A percentile compares a stretch with the other conserved stretches of the same genome.
Evolutionary conservation across 768 basidiomycete species (phyloP).

Genomic region (Exidia glandulosa): DNA sequence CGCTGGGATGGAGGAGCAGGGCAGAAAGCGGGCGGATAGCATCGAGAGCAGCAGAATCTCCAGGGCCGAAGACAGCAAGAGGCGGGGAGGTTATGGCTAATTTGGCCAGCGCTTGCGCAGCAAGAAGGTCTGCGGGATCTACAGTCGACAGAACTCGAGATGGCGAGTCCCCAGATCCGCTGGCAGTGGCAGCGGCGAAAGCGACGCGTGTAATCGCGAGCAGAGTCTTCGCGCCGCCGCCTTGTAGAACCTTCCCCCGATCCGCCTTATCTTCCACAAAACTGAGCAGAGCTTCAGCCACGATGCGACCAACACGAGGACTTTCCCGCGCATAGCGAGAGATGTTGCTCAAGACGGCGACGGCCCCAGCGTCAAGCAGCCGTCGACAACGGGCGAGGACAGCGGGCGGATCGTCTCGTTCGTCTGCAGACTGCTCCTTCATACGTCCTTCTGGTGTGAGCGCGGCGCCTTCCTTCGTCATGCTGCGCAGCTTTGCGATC

Average conservation of each 20-base stretch:
- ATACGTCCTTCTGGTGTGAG: background rate
- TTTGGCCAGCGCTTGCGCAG: conserved; percentile 86
- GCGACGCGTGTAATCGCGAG: conserved; percentile 43
- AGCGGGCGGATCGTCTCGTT: conserved; percentile 52
- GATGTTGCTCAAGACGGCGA: conserved; percentile 49
- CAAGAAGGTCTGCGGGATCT: conserved; percentile 38
- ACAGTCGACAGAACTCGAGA: conserved; percentile 20
- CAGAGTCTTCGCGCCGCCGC: conserved; percentile 65
- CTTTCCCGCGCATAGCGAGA: conserved; percentile 50
- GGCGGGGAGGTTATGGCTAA: conserved; percentile 89
- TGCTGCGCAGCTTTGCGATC: conserved; percentile 63
- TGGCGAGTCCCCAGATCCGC: conserved; percentile 15
- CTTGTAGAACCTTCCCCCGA: conserved; percentile 63
- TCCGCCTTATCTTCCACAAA: conserved; percentile 70
- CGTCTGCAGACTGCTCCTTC: conserved; percentile 10
- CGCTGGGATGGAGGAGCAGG: conserved; percentile 56
- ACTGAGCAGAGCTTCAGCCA: conserved; percentile 54
- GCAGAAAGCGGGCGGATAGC: conserved; percentile 72
- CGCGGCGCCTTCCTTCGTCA: conserved; percentile 33
- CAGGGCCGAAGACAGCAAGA: conserved; percentile 80
- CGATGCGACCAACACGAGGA: conserved; percentile 41
- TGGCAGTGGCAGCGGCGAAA: background rate
- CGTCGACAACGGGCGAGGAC: conserved; percentile 51
- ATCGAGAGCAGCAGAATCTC: conserved; percentile 64
- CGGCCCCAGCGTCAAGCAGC: conserved; percentile 49